Evolutionary conservation across 169 alveolate species (phyloP), one percentile per base, ranked within the genome.

Genomic region (Eimeria brunetti): DNA sequence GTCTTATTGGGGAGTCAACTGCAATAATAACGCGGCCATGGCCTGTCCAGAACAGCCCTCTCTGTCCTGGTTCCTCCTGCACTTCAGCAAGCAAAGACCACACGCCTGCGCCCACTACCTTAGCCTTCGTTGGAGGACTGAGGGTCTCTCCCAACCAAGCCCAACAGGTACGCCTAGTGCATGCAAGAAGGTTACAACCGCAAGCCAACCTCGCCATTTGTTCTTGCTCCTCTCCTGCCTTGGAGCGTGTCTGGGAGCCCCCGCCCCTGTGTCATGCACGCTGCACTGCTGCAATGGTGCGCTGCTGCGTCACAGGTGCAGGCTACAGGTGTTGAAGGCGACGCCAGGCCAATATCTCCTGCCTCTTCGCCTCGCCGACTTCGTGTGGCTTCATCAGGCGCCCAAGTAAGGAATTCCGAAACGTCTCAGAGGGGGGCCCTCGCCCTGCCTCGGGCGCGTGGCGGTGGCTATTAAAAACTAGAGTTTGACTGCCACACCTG

Each of bases 81-180:
- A 81, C 71, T 11, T 51, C 71, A 33, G 41, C 89, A 49, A 49
- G 53, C 51, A 30, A 81, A n/a, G 46, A 38, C 22, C 71, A 11
- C 20, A n/a, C 73, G 44, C 67, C 51, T 53, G 7, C 14, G n/a
- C 49, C 3, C 24, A 53, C 71, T 41, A 41, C 86, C 60, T 46
- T 76, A 49, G 73, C 89, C 89, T 81, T 81, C 38, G 73, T 81
- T 49, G 73, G 89, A 30, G 89, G 89, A 4, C 33, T 81, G 38
- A 27, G 69, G 69, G 51, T 76, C 27, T 46, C 60, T 46, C 64
- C 86, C 1, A 76, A 24, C 64, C 46, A 76, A 20, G 8, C 36
- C 44, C 18, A 41, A 5, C 86, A 76, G 86, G 86, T 76, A 44
- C 38, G 60, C 6, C 22, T 46, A 46, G 8, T 22, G 62, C 62